Percentiles rank a stretch among this genome's conserved stretches.
Conservation (phyloP, 257 asterid genomes). For the Orobanche coerulescens region DNA sequence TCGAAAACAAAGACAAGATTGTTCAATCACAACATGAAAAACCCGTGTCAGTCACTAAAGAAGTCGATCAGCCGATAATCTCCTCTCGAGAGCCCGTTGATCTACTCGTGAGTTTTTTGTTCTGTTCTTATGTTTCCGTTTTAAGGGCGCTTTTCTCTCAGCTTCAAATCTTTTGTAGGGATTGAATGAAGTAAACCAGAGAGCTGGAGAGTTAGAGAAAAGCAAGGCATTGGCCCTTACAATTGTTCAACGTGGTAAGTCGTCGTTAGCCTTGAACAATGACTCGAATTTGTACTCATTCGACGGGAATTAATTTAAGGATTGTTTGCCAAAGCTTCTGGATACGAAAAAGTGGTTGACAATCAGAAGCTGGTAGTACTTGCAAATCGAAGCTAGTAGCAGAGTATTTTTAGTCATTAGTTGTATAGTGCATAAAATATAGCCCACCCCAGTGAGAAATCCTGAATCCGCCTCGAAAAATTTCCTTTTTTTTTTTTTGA, state of each 20-base stretch:
- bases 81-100: constrained; percentile 45
- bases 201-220: constrained; percentile 46
- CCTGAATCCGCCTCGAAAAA: no score
- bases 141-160: not conserved
- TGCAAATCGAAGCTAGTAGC: no score
- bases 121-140: not conserved
- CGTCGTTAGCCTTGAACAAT: not conserved
- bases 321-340: no score
- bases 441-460: no score
- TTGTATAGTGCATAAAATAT: no score
- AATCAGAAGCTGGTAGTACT: no score
- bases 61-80: constrained; percentile 27
- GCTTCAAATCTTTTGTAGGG: constrained; percentile 34
- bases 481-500: not conserved
- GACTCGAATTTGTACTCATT: not conserved
- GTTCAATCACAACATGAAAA: constrained; percentile 25
- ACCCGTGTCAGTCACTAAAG: constrained; percentile 15
- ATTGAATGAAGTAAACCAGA: constrained; percentile 46
- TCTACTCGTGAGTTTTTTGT: constrained; percentile 40
- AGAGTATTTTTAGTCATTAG: no score
- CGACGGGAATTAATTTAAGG: no score
- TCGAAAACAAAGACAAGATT: constrained; percentile 22
- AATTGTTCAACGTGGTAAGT: constrained; percentile 55
- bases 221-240: constrained; percentile 80
- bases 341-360: not conserved